Evolutionary conservation across 352 stramenopile species (phyloP).

Genomic region (Phytophthora ramorum): DNA sequence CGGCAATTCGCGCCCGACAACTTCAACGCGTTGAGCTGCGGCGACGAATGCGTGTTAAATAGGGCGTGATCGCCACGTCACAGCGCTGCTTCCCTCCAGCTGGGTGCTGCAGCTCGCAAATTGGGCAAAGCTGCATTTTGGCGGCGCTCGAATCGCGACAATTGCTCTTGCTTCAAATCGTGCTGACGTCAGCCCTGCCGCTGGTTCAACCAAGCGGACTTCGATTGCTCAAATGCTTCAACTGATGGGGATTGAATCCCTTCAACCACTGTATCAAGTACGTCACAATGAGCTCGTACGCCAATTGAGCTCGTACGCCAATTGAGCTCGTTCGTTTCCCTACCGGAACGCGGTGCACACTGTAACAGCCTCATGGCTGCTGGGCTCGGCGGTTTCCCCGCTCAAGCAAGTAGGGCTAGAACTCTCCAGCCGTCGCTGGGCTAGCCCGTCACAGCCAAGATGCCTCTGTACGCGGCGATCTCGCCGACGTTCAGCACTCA

Average conservation of each 20-base stretch:
- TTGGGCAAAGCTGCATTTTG: not conserved
- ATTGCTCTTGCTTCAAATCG: slow-evolving; percentile 18
- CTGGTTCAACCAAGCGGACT: slow-evolving; percentile 15
- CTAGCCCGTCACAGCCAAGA: slow-evolving; percentile 12
- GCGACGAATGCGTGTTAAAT: slow-evolving; percentile 21
- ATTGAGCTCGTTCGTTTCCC: too few species aligned
- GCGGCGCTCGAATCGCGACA: not conserved
- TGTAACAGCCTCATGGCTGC: too few species aligned
- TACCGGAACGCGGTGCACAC: too few species aligned
- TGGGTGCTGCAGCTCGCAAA: not conserved
- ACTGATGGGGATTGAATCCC: slow-evolving; percentile 17
- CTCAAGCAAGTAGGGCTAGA: not conserved
- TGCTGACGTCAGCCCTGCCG: not conserved
- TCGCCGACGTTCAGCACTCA: slow-evolving; percentile 66
- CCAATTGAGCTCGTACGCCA: too few species aligned
- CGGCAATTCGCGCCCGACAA: slow-evolving; percentile 18
- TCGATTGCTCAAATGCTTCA: slow-evolving; percentile 15
- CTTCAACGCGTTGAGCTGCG: slow-evolving; percentile 29
- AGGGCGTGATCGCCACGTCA: slow-evolving; percentile 23
- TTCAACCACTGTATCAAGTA: too few species aligned
- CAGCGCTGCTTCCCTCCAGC: slow-evolving; percentile 1
- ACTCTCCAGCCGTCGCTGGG: not conserved
- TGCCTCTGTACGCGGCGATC: slow-evolving; percentile 69
- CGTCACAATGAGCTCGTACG: not conserved
- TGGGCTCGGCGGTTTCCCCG: slow-evolving; percentile 23